A percentile compares a stretch with the other conserved stretches of the same genome.
Conservation (phyloP, 306 rosid genomes). For the Amphicarpaea edgeworthii region DNA sequence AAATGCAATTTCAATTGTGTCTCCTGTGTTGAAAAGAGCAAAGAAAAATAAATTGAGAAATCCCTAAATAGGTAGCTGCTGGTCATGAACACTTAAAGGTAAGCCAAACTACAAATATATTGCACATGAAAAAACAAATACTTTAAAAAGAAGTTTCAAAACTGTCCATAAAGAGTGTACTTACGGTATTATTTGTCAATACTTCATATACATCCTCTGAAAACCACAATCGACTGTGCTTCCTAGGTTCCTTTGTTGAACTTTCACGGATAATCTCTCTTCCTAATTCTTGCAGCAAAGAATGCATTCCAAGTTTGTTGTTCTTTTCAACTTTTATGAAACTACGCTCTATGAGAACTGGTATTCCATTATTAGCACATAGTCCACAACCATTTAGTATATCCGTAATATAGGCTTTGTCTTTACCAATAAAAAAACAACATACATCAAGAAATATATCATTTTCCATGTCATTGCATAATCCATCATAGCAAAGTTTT, state of each 20-base stretch:
- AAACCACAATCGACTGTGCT: constrained; percentile 20
- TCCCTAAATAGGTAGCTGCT: too few species aligned
- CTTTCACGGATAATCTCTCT: constrained; percentile 35
- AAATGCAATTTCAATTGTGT: not conserved
- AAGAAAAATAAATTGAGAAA: not conserved
- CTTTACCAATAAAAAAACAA: constrained; percentile 48
- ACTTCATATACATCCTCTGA: constrained; percentile 6
- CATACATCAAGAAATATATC: constrained; percentile 51
- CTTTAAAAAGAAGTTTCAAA: not conserved
- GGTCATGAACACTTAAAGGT: too few species aligned
- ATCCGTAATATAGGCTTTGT: not conserved
- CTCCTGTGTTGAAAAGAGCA: not conserved
- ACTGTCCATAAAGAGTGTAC: not conserved
- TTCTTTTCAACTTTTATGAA: constrained; percentile 35
- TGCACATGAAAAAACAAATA: not conserved
- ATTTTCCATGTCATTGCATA: not conserved
- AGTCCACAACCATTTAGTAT: constrained; percentile 43
- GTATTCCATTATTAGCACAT: constrained; percentile 40
- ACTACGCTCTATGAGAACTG: constrained; percentile 31
- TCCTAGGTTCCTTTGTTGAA: constrained; percentile 7
- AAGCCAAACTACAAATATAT: too few species aligned
- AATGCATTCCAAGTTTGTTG: constrained; percentile 24
- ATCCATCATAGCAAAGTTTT: constrained; percentile 26
- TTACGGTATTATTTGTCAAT: constrained; percentile 15
- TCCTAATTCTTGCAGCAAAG: constrained; percentile 46